These are phyloP conservation scores for Xeromyces bisporus DNA, from an alignment of 495 filamentous ascomycete species.

Conservation along the genomic window DNA sequence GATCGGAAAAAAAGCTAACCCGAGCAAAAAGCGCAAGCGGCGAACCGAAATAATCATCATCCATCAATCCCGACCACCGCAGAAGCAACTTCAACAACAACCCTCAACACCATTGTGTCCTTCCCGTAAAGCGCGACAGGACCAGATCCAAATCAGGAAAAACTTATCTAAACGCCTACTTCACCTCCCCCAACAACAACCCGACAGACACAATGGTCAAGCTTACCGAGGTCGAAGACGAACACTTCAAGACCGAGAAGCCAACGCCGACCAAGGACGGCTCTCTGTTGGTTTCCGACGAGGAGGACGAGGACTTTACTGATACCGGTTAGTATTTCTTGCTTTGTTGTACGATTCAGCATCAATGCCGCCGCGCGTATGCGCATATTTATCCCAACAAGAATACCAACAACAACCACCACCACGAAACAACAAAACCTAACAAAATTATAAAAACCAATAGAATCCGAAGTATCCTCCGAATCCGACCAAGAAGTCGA, in stretches of 20 bases:
- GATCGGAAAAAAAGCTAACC: conserved; percentile 31
- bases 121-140: too few relatives aligned
- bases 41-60: conserved; percentile 9
- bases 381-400: too few relatives aligned
- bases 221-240: conserved; percentile 88
- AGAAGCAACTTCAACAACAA: conserved; percentile 3
- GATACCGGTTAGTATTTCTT: conserved; percentile 53
- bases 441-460: conserved; percentile 3
- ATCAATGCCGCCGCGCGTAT: too few relatives aligned
- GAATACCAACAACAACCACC: too few relatives aligned
- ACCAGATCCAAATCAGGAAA: too few relatives aligned
- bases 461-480: conserved; percentile 38
- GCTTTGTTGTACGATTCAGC: too few relatives aligned
- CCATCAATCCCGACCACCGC: conserved; percentile 13
- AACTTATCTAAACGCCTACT: background rate
- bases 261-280: conserved; percentile 40
- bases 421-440: too few relatives aligned
- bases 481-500: conserved; percentile 27
- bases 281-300: conserved; percentile 41
- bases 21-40: conserved; percentile 9
- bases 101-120: conserved; percentile 4
- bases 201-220: conserved; percentile 66
- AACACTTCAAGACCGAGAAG: conserved; percentile 72
- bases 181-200: conserved; percentile 1
- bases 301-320: conserved; percentile 76